Conservation (phyloP, 139 green algal genomes). For the Gonium pectorale region DNA sequence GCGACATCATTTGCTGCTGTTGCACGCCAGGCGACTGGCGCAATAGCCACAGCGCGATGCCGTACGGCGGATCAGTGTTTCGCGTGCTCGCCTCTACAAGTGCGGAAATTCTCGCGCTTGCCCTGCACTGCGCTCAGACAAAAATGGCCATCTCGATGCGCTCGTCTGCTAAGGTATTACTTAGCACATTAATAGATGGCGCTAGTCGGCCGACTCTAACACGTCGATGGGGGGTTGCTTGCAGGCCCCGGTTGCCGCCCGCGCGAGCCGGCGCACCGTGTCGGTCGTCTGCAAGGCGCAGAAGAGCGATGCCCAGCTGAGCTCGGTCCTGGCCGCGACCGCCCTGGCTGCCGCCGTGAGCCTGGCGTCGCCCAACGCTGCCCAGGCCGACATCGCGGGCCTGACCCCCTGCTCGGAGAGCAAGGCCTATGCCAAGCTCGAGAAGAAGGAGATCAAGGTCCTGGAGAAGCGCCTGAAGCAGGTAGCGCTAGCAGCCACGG, state of each 20-base stretch:
- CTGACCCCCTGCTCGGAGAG: slow-evolving; percentile 96
- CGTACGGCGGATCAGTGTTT: no score
- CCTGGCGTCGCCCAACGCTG: slow-evolving; percentile 79
- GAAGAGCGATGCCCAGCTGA: slow-evolving; percentile 59
- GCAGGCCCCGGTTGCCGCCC: slow-evolving; percentile 16
- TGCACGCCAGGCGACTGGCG: no score
- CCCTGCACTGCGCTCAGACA: no score
- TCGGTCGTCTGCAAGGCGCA: slow-evolving; percentile 58
- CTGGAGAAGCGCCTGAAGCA: slow-evolving; percentile 90
- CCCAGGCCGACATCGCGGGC: slow-evolving; percentile 91
- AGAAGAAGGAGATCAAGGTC: slow-evolving; percentile 95
- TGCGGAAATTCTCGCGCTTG: no score
- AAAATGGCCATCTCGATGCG: slow-evolving; percentile 20
- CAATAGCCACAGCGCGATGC: no score
- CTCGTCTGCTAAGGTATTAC: slow-evolving; percentile 11
- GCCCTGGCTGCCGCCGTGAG: slow-evolving; percentile 75
- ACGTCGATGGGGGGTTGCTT: background rate
- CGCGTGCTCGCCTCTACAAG: no score
- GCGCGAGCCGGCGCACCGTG: slow-evolving; percentile 12
- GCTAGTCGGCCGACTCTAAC: no score
- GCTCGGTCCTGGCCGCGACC: slow-evolving; percentile 70
- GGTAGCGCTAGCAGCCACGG: no score
- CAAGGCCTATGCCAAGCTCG: slow-evolving; percentile 94
- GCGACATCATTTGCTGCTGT: no score
- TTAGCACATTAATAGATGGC: background rate